phyloP scores from a whole-genome alignment of 2,329 filamentous ascomycete genomes.

The Neofusicoccum ribis region DNA sequence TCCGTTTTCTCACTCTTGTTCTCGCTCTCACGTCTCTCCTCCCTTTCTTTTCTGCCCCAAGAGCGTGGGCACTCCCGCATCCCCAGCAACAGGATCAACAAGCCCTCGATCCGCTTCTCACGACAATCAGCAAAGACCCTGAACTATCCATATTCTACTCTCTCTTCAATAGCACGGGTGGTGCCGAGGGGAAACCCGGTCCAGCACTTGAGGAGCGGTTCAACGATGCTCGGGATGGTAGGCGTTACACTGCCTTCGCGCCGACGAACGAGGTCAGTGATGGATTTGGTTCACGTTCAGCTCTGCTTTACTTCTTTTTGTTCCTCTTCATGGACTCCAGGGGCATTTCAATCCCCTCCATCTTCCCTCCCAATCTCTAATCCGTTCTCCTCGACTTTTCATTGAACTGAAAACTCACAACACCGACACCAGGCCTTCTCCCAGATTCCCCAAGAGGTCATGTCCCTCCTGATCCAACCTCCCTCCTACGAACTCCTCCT shows the following conservation, averaged over 20 bases:
- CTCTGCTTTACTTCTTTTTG: neutral
- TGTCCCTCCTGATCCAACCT: neutral
- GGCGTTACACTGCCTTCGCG: neutral
- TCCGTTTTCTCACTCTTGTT: neutral
- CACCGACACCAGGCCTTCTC: neutral
- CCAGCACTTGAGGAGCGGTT: constrained; percentile 3
- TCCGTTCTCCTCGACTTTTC: no score
- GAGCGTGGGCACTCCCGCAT: neutral
- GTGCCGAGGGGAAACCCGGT: neutral
- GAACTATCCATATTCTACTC: neutral
- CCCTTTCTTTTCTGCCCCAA: neutral
- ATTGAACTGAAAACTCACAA: neutral
- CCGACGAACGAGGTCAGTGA: constrained; percentile 2
- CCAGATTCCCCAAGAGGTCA: neutral
- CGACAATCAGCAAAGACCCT: neutral
- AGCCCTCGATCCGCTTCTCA: neutral
- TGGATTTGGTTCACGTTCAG: neutral
- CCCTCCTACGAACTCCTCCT: constrained; percentile 4
- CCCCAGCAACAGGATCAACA: neutral
- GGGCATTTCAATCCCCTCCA: no score
- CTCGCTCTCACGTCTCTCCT: neutral
- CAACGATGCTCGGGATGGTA: neutral
- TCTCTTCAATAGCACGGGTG: constrained; percentile 1
- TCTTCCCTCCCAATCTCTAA: no score
- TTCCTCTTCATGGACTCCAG: neutral